Evolutionary conservation across 768 basidiomycete genomes (phyloP), one percentile per base, ranked within the genome.

Genomic region (Fistulinella prunicolor): DNA sequence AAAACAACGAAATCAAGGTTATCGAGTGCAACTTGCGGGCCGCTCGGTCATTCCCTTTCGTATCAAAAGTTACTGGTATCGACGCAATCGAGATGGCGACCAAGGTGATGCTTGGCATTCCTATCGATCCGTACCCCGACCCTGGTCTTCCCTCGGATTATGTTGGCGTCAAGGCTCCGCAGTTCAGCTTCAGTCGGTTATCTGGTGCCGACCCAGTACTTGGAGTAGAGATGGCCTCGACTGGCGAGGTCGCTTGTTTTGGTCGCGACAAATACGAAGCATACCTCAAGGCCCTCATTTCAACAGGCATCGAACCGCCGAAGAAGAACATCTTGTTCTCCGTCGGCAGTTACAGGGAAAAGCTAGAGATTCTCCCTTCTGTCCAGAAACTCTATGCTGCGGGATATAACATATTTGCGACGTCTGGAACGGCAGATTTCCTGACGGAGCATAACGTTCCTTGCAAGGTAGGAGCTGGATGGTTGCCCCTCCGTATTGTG

Each of bases 1-100:
- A 99, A 81, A 89, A 99, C 73, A 98, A 97, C 73, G 95, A 97
- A 70, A 98, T 99, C 78, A 99, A 99, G 78, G 95, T 99, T 60
- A 99, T 99, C 67, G 95, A 99, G 69, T 98, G 95, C 72, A 99
- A 99, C 71, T 75, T 99, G 28, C 91, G 95, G 47, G 96, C 96
- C 0, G 95, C 95, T 20, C 83, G 95, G 52, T 97, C 95, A 0
- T 97, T 95, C 82, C 95, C 95, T 35, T 99, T 99, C 75, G 95
- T 99, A 21, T 96, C 94, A 8, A 99, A 99, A 70, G 93, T 96
- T 51, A 97, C 96, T 8, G 94, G 94, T 28, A 79, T 97, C 58
- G 94, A 99, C 64, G 95, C 95, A 4, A 97, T 99, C 58, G 95
- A 98, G 74, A 85, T 98, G 82, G 96, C 95, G 29, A 99, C 95